These are phyloP conservation scores for Dissophora globulifera DNA, from an alignment of 192 early-diverging fungal genomes.

Conservation along the genomic window DNA sequence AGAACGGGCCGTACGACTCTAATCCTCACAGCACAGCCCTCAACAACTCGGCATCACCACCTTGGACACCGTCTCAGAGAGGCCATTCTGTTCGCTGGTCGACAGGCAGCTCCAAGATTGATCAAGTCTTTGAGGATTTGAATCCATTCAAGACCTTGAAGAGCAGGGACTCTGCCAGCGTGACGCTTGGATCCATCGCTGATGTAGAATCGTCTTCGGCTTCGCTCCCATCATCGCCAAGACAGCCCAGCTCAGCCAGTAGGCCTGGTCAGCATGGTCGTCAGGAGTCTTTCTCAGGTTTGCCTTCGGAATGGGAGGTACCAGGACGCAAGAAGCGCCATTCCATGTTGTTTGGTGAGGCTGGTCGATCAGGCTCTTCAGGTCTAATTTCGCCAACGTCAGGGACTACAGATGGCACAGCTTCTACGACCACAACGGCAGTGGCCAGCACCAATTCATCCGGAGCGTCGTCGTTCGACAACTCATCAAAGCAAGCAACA, in stretches of 20 bases:
- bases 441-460: slow-evolving; percentile 1
- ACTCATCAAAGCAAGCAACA: background rate
- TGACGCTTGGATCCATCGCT: background rate
- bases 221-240: slow-evolving; percentile 2
- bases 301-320: slow-evolving; percentile 47
- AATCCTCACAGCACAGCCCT: background rate
- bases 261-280: slow-evolving; percentile 12
- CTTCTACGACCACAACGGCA: slow-evolving; percentile 1
- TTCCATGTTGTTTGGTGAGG: slow-evolving; percentile 42
- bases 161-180: slow-evolving; percentile 1
- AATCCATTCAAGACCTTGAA: slow-evolving; percentile 36
- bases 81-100: slow-evolving; percentile 30
- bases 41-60: background rate
- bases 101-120: slow-evolving; percentile 35
- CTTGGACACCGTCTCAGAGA: background rate
- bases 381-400: background rate
- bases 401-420: background rate
- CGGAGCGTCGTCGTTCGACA: background rate
- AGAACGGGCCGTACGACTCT: background rate
- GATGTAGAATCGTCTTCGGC: background rate
- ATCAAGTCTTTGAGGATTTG: slow-evolving; percentile 39
- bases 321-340: slow-evolving; percentile 30
- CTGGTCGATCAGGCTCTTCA: slow-evolving; percentile 13
- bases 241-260: background rate
- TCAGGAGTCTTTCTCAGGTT: slow-evolving; percentile 25